Evolutionary conservation across 441 rosid genomes (phyloP).

Genomic region (Bruguiera hainesii): DNA sequence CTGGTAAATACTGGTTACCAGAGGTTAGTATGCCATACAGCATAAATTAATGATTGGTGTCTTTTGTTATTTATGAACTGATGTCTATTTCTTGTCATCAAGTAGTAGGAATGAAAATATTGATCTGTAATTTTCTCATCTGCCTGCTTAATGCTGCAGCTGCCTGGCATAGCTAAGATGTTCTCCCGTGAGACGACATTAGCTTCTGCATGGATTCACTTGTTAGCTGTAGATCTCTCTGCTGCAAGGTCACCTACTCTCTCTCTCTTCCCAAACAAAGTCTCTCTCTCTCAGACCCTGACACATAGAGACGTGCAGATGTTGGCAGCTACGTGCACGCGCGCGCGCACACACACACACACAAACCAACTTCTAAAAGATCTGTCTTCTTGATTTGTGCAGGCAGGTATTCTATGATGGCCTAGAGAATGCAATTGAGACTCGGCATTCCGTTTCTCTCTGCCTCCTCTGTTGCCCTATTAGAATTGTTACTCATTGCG

Average conservation of each 20-base stretch:
- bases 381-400: conserved; percentile 10
- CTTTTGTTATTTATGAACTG: background rate
- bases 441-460: conserved; percentile 81
- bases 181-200: conserved; percentile 77
- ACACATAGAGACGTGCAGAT: background rate
- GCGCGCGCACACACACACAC: too few species aligned
- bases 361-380: background rate
- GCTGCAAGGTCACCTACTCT: conserved; percentile 60
- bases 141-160: conserved; percentile 29
- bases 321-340: too few species aligned
- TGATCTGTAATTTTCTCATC: background rate
- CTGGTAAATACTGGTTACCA: conserved; percentile 71
- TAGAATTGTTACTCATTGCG: conserved; percentile 60
- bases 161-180: conserved; percentile 82
- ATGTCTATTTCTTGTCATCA: background rate
- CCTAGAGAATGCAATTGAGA: conserved; percentile 63
- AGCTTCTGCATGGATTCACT: conserved; percentile 96
- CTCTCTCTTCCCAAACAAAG: background rate
- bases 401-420: conserved; percentile 92
- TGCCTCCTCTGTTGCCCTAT: conserved; percentile 86
- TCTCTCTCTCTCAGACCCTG: background rate
- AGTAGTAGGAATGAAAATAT: background rate
- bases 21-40: conserved; percentile 43
- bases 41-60: background rate
- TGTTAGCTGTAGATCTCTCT: conserved; percentile 76